Evolutionary conservation across 305 asterid species (phyloP).

Genomic region (Solanum hybrid): DNA sequence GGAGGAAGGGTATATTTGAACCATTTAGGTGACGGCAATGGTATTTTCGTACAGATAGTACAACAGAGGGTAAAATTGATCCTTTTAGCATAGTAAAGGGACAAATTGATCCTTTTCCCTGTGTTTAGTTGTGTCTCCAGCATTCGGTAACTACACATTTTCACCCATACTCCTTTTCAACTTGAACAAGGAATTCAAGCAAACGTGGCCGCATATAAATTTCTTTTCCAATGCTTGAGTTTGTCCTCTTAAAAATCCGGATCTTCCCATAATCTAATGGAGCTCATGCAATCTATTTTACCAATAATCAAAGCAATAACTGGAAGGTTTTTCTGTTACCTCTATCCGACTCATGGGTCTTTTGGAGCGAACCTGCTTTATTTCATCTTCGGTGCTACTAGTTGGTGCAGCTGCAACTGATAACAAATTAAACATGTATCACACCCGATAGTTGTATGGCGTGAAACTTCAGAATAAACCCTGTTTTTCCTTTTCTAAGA

Average conservation of each 20-base stretch:
- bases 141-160: neutral
- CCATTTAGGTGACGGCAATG: neutral
- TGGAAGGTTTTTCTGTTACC: slow-evolving; percentile 28
- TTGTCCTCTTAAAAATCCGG: neutral
- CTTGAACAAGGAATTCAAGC: neutral
- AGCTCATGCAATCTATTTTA: neutral
- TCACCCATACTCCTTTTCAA: neutral
- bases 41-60: neutral
- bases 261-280: neutral
- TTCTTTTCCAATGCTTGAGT: neutral
- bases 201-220: neutral
- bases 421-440: slow-evolving; percentile 4
- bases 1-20: neutral
- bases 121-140: neutral
- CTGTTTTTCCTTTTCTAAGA: neutral
- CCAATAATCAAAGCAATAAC: slow-evolving; percentile 1
- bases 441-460: neutral
- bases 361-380: slow-evolving; percentile 66
- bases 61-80: neutral
- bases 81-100: neutral
- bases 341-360: slow-evolving; percentile 77
- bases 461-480: neutral
- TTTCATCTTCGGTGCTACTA: slow-evolving; percentile 71
- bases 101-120: neutral
- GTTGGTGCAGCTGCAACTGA: slow-evolving; percentile 36